A percentile compares a stretch with the other conserved stretches of the same genome.
phyloP scores from a whole-genome alignment of 768 basidiomycete species.

The Mycena filopes region DNA sequence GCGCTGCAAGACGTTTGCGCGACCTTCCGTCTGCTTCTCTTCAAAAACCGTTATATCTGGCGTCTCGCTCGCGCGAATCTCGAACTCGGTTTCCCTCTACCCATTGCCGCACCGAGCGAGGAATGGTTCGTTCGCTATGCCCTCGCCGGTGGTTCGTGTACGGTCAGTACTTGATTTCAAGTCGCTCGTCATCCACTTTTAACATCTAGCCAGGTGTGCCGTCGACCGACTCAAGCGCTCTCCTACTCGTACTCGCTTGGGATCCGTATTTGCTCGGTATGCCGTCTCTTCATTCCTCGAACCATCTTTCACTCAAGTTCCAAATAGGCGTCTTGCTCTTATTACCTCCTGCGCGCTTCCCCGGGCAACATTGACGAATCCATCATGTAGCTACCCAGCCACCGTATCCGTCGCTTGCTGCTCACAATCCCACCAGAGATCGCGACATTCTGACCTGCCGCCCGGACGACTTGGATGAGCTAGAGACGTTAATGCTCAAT shows the following conservation, averaged over 20 bases:
- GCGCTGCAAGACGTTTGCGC: not conserved
- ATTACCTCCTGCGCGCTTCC: not conserved
- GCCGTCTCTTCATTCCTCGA: not conserved
- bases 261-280: not conserved
- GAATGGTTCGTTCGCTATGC: not conserved
- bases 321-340: slow-evolving; percentile 6
- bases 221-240: not conserved
- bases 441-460: not conserved
- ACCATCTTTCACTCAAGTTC: not conserved
- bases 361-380: not conserved
- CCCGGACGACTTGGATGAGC: not conserved
- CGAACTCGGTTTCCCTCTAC: not conserved
- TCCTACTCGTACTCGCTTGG: not conserved
- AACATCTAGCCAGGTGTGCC: not conserved
- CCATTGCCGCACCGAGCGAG: not conserved
- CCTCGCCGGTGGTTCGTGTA: not conserved
- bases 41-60: slow-evolving; percentile 1
- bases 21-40: not conserved
- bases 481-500: not conserved
- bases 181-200: not conserved
- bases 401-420: no score
- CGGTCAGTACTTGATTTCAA: not conserved
- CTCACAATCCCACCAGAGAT: no score
- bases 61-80: not conserved
- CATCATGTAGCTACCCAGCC: not conserved